phyloP scores from a whole-genome alignment of 345 rosid genomes.

The Cochlearia excelsa region DNA sequence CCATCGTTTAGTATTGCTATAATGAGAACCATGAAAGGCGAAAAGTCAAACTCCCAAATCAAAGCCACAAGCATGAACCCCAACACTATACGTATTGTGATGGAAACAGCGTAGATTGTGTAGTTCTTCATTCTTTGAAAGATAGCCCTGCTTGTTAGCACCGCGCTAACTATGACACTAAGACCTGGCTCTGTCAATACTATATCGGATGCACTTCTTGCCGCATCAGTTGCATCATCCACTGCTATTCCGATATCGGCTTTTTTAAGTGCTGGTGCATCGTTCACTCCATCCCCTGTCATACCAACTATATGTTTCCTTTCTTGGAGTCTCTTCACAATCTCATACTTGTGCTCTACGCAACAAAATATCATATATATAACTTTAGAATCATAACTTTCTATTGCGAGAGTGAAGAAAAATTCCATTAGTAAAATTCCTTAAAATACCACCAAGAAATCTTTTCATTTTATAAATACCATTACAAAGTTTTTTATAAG shows the following conservation, averaged over 20 bases:
- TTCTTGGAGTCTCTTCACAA: conserved; percentile 79
- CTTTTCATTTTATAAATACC: too few species aligned
- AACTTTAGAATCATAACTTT: too few species aligned
- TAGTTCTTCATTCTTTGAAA: conserved; percentile 97
- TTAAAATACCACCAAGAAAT: too few species aligned
- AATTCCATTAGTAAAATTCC: too few species aligned
- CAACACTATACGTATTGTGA: conserved; percentile 85
- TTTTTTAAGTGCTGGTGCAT: conserved; percentile 87
- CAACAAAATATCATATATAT: not conserved
- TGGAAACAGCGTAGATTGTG: conserved; percentile 85
- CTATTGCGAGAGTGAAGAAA: too few species aligned
- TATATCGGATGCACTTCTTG: conserved; percentile 83
- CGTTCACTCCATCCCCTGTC: conserved; percentile 98
- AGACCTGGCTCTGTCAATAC: conserved; percentile 92
- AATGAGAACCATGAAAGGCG: conserved; percentile 85
- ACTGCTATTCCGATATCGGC: conserved; percentile 97
- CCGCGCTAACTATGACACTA: conserved; percentile 87
- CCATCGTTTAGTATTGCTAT: conserved; percentile 84
- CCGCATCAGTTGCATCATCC: conserved; percentile 94
- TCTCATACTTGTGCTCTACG: conserved; percentile 93
- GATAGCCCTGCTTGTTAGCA: conserved; percentile 50
- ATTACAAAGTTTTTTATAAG: too few species aligned
- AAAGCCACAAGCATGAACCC: conserved; percentile 73
- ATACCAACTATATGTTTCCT: conserved; percentile 90
- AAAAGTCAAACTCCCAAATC: conserved; percentile 73